A percentile compares a stretch with the other conserved stretches of the same genome.
These are phyloP conservation scores for Quillaja saponaria DNA, from an alignment of 306 rosid species.

Conservation along the genomic window DNA sequence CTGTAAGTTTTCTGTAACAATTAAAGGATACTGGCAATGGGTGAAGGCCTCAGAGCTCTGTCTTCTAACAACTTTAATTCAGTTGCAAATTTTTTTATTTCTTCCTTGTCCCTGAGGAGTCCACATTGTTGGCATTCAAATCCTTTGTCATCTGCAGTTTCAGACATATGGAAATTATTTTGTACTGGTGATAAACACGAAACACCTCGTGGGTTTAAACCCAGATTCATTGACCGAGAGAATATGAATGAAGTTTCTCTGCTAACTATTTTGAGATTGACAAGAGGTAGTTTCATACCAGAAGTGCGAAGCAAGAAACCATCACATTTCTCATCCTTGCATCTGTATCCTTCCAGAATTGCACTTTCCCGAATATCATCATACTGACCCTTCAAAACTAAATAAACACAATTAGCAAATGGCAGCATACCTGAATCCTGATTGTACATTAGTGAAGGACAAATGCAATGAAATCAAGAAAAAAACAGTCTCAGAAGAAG, in stretches of 20 bases:
- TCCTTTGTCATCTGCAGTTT: constrained; percentile 67
- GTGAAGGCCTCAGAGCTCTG: constrained; percentile 40
- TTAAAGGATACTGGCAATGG: constrained; percentile 67
- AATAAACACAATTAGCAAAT: constrained; percentile 42
- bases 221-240: constrained; percentile 19
- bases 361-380: constrained; percentile 81
- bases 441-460: constrained; percentile 20
- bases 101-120: constrained; percentile 65
- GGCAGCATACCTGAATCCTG: constrained; percentile 15
- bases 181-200: constrained; percentile 18
- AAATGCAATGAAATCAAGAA: constrained; percentile 10
- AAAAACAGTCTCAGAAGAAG: constrained; percentile 22
- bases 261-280: constrained; percentile 19
- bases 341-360: constrained; percentile 77
- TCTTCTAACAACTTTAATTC: constrained; percentile 65
- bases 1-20: constrained; percentile 27
- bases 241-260: constrained; percentile 10
- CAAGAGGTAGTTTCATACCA: constrained; percentile 50
- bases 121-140: constrained; percentile 82
- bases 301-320: constrained; percentile 77
- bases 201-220: constrained; percentile 22
- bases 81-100: constrained; percentile 53
- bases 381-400: constrained; percentile 60
- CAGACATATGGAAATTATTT: no score
- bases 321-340: constrained; percentile 65